A percentile compares a stretch with the other conserved stretches of the same genome.
Conservation (phyloP, 2,329 filamentous ascomycete species). For the Celoporthe dispersa region DNA sequence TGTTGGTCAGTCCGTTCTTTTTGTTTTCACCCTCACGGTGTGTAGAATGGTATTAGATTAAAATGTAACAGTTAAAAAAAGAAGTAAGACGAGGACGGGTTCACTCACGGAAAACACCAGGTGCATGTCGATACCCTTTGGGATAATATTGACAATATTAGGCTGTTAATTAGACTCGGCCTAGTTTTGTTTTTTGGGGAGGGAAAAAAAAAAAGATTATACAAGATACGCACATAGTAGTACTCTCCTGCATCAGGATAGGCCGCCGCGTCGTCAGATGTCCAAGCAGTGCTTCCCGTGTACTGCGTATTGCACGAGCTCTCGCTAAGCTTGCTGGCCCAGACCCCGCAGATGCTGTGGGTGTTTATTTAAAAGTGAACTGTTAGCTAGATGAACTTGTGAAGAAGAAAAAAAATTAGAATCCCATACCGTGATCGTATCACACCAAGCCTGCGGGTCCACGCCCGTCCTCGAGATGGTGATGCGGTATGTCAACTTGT, state of each 20-base stretch:
- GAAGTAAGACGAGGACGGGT: too few species aligned
- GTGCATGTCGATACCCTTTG: background rate
- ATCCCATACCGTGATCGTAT: background rate
- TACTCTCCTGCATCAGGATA: background rate
- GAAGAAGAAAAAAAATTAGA: too few species aligned
- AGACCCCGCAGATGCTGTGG: background rate
- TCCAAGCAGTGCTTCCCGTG: background rate
- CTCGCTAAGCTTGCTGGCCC: background rate
- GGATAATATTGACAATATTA: too few species aligned
- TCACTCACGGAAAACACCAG: background rate
- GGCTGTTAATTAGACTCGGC: too few species aligned
- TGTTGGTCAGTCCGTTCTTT: too few species aligned
- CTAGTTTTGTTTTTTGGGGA: too few species aligned
- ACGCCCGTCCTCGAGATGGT: background rate
- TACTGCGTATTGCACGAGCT: background rate
- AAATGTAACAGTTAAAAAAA: too few species aligned
- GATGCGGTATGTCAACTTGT: background rate
- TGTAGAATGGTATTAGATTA: background rate
- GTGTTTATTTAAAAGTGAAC: background rate
- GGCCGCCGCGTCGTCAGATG: background rate
- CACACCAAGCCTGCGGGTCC: background rate
- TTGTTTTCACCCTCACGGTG: background rate
- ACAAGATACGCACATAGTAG: background rate
- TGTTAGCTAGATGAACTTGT: too few species aligned
- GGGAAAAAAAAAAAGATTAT: too few species aligned